Evolutionary conservation across 2,329 filamentous ascomycete genomes (phyloP), one percentile per base, ranked within the genome.

Genomic region (Didymella sp.): DNA sequence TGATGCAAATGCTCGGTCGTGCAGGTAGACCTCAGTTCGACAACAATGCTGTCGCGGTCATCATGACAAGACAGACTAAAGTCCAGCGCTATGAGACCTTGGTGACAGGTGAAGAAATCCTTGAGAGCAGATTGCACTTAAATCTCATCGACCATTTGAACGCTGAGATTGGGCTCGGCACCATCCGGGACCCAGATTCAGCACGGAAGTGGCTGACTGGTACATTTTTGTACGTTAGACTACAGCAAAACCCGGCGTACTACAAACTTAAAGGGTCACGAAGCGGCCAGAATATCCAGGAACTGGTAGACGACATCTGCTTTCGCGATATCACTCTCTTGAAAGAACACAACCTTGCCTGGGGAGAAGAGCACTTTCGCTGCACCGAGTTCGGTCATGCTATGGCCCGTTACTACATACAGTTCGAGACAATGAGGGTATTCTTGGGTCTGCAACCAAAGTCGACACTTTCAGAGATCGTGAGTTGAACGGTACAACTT

Each of bases 1-100:
- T 94, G 59, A 94, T 94, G 88, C 91, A 96, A 67, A 96, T 96
- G 91, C 84, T 96, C 45, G 91, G 91, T 6, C 86, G 91, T 61
- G 91, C 91, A 47, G 91, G 92, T 1, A 82, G 91, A 19, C 91
- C 92, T 6, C 92, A 96, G 68, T 96, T 93, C 60, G 92, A 94
- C 65, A 82, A 86, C 46, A 90, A 80, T 56, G 91, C 90, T 3
- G 83, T 87, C 35, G 92, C 90, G 11, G 87, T 95, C 15, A 93
- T 96, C 51, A 85, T 96, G 79, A 95, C 91, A 0, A 84, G 85
- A 22, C 79, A 81, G n/a, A 79, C 86, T 4, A 89, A 87, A 46
- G 84, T 85, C 6, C 68, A 80, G 2, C 82, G 85, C 46, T 96
- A 95, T 67, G 85, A 92, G 64, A 86, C 81, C 62, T 87, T 96